Evolutionary conservation across 2,329 filamentous ascomycete genomes (phyloP), one percentile per base, ranked within the genome.

Genomic region (Pyrenophora graminea): DNA sequence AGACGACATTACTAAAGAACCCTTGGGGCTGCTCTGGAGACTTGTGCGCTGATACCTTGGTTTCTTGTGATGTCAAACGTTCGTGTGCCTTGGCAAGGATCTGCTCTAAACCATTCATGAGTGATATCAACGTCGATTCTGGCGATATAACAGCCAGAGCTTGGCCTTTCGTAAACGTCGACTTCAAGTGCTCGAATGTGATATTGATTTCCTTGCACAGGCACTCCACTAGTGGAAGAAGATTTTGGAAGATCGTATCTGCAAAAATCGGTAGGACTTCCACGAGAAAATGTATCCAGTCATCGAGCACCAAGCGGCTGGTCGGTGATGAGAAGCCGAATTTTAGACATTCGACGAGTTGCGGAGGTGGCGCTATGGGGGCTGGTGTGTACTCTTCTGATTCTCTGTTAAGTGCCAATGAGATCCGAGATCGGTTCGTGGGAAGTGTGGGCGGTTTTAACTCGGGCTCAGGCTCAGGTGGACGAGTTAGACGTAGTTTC

Each of bases 1-100:
- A 94, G 1, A 96, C 90, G 85, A 97, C 96, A 62, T 90, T 96
- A 38, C 91, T 91, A 66, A 97, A 96, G 69, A 97, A 93, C 4
- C 91, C 87, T 68, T 92, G 90, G 12, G 87, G 85, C 61, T 90
- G 89, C 65, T 95, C 90, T 18, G 91, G 90, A 53, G 85, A 87
- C 75, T 96, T 96, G 37, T 81, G 77, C 30, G 84, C 77, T 48
- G 86, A 84, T 37, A 82, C 80, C 56, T 83, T 85, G 34, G 85
- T 83, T 73, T 96, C 91, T 62, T 96, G 91, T 19, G 82, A 78
- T 43, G 92, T 76, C 17, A 97, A 78, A 51, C 87, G 87, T 63
- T 96, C 89, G 72, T 99, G 94, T 4, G 88, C 91, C 62, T 86
- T 85, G 15, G 92, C 92, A 51, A 99, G 79, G 19, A 96, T 87